phyloP scores from a whole-genome alignment of 2,329 filamentous ascomycete species.

The Pseudocercospora vitis region DNA sequence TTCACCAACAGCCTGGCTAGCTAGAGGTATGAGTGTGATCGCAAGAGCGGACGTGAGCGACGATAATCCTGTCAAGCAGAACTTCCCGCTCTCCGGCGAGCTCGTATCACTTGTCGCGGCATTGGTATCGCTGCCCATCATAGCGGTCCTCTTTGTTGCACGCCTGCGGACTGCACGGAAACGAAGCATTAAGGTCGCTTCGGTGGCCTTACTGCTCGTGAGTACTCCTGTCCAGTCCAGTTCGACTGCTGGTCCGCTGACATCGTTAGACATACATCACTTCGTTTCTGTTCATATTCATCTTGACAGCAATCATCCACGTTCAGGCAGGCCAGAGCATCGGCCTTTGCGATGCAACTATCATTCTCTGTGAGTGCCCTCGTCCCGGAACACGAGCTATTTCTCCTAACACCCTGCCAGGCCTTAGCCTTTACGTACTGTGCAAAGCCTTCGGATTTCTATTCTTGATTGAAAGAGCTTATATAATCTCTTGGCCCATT shows the following conservation, averaged over 20 bases:
- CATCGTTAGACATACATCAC: conserved; percentile 21
- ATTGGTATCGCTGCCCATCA: conserved; percentile 17
- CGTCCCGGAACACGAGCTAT: neutral
- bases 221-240: no score
- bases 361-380: conserved; percentile 18
- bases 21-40: neutral
- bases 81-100: conserved; percentile 17
- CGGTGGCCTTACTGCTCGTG: conserved; percentile 21
- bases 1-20: neutral
- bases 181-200: conserved; percentile 18
- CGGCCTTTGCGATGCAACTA: conserved; percentile 19
- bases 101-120: conserved; percentile 16
- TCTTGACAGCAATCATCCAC: conserved; percentile 24
- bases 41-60: conserved; percentile 15
- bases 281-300: conserved; percentile 25
- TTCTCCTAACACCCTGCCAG: neutral
- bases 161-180: conserved; percentile 15
- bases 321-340: conserved; percentile 14
- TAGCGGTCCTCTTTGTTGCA: conserved; percentile 21
- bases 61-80: conserved; percentile 11
- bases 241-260: no score
- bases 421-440: conserved; percentile 24
- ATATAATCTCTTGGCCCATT: conserved; percentile 28
- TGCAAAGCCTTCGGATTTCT: conserved; percentile 20
- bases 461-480: conserved; percentile 27